phyloP scores from a whole-genome alignment of 139 green algal species.

The Closterium sp. region DNA sequence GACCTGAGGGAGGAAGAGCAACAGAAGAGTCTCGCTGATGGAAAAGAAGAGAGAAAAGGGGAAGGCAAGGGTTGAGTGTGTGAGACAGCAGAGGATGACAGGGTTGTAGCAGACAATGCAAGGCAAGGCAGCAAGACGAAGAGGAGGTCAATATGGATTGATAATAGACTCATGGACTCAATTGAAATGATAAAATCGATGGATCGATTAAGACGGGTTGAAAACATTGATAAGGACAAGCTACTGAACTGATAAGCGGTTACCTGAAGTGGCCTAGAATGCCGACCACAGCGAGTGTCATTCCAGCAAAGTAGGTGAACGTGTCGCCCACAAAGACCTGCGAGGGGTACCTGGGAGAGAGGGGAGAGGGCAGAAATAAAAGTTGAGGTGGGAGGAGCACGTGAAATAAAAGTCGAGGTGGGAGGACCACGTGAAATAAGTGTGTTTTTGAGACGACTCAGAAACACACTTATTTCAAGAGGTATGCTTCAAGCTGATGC shows the following conservation, averaged over 20 bases:
- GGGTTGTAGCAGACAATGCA: too few relatives aligned
- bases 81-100: background rate
- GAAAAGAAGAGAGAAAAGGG: slow-evolving; percentile 8
- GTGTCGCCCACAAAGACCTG: slow-evolving; percentile 97
- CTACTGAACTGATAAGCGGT: background rate
- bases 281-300: slow-evolving; percentile 91
- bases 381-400: too few relatives aligned
- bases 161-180: background rate
- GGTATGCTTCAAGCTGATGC: too few relatives aligned
- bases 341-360: slow-evolving; percentile 71
- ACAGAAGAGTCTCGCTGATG: slow-evolving; percentile 84
- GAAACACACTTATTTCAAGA: background rate
- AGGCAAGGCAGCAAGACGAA: background rate
- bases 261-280: slow-evolving; percentile 94
- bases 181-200: too few relatives aligned
- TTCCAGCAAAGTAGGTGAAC: slow-evolving; percentile 99
- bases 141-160: background rate
- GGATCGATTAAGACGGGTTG: too few relatives aligned
- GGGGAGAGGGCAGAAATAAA: background rate
- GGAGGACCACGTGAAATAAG: background rate
- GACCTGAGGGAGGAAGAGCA: slow-evolving; percentile 78
- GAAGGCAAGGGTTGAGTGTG: background rate
- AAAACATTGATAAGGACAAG: background rate
- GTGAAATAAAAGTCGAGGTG: too few relatives aligned
- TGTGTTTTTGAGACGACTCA: background rate